A percentile compares a stretch with the other conserved stretches of the same genome.
These are phyloP conservation scores for Cyclocybe cylindracea DNA, from an alignment of 768 basidiomycete genomes.

Conservation along the genomic window DNA sequence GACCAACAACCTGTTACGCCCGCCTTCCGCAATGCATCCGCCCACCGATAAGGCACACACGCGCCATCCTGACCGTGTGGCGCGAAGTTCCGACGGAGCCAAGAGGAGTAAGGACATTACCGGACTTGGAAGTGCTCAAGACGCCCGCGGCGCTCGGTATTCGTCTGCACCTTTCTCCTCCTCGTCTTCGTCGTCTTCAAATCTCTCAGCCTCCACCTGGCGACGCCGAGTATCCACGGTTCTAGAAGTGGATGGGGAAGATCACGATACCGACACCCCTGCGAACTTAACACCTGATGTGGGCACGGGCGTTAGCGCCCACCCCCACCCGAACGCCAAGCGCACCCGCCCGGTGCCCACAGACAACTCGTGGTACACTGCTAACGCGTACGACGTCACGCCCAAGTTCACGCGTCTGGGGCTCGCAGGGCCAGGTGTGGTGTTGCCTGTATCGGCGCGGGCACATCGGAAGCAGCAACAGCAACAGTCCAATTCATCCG, in stretches of 20 bases:
- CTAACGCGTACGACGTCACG: conserved; percentile 32
- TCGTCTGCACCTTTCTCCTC: conserved; percentile 7
- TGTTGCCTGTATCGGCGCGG: conserved; percentile 42
- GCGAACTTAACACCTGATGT: too few species aligned
- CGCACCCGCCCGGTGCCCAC: conserved; percentile 1
- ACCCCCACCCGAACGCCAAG: not conserved
- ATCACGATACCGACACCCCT: too few species aligned
- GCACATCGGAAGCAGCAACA: conserved; percentile 22
- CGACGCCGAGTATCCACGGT: too few species aligned
- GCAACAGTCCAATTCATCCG: not conserved
- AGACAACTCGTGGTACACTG: conserved; percentile 38
- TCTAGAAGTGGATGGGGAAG: too few species aligned
- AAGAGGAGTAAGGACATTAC: not conserved
- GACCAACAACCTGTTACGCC: too few species aligned
- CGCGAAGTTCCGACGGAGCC: not conserved
- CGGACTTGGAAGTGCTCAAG: not conserved
- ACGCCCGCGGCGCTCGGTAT: not conserved
- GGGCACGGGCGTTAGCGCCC: too few species aligned
- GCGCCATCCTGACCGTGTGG: not conserved
- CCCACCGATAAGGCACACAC: not conserved
- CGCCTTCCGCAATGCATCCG: too few species aligned
- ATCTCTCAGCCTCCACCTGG: not conserved
- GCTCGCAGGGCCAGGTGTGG: conserved; percentile 31
- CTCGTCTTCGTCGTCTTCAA: not conserved
- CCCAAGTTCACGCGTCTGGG: conserved; percentile 44